Evolutionary conservation across 1,139 yeast species (phyloP), one percentile per base, ranked within the genome.

Genomic region (Suhomyces wounanorum): DNA sequence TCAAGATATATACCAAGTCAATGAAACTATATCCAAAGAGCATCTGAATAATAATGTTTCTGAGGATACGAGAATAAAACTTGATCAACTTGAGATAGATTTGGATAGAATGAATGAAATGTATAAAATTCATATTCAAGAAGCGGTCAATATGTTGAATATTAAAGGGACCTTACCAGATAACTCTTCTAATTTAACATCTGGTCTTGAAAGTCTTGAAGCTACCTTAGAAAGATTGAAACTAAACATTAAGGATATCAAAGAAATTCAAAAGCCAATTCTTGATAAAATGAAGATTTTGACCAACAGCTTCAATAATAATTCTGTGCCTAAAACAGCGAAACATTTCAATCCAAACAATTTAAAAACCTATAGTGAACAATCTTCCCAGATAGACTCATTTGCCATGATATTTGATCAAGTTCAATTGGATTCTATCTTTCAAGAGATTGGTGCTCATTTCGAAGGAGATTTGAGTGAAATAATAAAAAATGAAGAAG

Each of bases 251-350:
- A 59, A 58, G n/a, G 62, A 65, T 30, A 65, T 73, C 40, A 62
- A 61, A 42, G 62, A 65, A 11, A 63, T 67, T 3, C 74, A 75
- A 51, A 63, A 71, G 47, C 81, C 80, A 1, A 57, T 73, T 21
- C 59, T 75, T 40, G 73, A 72, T 30, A 63, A 72, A 45, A 72
- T 75, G 68, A 63, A 62, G 17, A 45, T 50, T 11, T 56, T 75
- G 40, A 63, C 67, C 3, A 54, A 52, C 33, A 62, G 61, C 31
- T 75, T 72, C 54, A 67, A 65, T 21, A 48, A 49, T 43, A 59
- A 58, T 42, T 53, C 64, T 36, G 44, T 28, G 1, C 11, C 53
- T 2, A 48, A 45, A 16, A 39, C 41, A 9, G 37, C 47, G 26
- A 48, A 50, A 38, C 23, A 53, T 6, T 23, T 55, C 31, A 52